Percentiles rank a stretch among this genome's conserved stretches.
Conservation (phyloP, 345 rosid genomes). For the Linum trigynum region DNA sequence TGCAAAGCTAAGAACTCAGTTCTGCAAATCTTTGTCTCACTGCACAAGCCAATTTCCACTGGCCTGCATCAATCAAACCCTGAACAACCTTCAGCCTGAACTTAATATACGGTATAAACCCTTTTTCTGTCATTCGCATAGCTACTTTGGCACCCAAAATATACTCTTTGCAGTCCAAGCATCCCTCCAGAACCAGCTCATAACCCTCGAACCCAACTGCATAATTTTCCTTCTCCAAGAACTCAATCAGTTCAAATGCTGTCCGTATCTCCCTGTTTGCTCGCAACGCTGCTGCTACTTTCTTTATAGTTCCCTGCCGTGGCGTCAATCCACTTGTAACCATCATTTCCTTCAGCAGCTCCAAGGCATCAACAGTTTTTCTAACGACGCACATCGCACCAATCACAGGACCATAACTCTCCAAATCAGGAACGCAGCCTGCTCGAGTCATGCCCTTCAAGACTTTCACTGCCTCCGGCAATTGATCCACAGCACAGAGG, state of each 20-base stretch:
- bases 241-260: conserved; percentile 61
- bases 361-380: conserved; percentile 46
- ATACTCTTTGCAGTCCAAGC: conserved; percentile 52
- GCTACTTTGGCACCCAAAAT: conserved; percentile 65
- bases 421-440: conserved; percentile 65
- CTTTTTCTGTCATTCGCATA: conserved; percentile 60
- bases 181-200: conserved; percentile 52
- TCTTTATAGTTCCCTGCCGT: conserved; percentile 46
- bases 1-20: conserved; percentile 37
- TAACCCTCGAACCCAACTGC: conserved; percentile 57
- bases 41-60: conserved; percentile 52
- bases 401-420: conserved; percentile 51
- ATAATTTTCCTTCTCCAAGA: conserved; percentile 48
- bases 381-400: conserved; percentile 41
- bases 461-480: conserved; percentile 54
- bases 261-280: conserved; percentile 55
- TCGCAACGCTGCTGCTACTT: conserved; percentile 47
- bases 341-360: conserved; percentile 68
- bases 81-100: conserved; percentile 66
- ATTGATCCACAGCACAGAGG: conserved; percentile 59
- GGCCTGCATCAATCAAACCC: conserved; percentile 44
- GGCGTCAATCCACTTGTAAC: conserved; percentile 50
- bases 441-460: conserved; percentile 47
- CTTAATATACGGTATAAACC: conserved; percentile 68
- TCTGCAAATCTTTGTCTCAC: conserved; percentile 63